phyloP scores from a whole-genome alignment of 345 rosid species.

The Gossypium longicalyx region DNA sequence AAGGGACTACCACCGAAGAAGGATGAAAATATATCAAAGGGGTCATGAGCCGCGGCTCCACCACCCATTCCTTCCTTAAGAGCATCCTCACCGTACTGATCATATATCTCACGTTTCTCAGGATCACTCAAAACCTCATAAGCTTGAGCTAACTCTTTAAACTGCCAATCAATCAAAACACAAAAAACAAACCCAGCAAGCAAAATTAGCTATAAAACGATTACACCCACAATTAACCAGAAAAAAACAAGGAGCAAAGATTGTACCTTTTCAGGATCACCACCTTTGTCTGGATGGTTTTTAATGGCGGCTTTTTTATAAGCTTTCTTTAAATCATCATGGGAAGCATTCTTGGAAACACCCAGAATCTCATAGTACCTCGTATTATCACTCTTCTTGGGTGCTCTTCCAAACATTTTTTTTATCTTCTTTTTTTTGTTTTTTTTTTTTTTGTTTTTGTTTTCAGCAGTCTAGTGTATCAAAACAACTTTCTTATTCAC shows the following conservation, averaged over 20 bases:
- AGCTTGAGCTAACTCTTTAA: background rate
- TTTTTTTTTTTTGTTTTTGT: too few relatives aligned
- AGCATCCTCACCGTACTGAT: background rate
- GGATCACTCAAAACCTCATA: background rate
- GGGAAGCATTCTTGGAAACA: background rate
- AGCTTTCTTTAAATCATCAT: background rate
- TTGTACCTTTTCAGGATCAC: background rate
- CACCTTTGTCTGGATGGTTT: constrained; percentile 3
- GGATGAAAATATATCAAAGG: background rate
- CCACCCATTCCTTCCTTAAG: constrained; percentile 2
- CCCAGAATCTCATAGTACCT: background rate
- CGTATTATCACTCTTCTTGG: background rate
- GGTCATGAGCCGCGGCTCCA: background rate
- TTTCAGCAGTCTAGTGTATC: background rate
- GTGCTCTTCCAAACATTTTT: background rate
- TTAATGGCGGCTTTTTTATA: background rate
- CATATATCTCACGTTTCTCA: constrained; percentile 1
- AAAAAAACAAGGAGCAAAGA: background rate
- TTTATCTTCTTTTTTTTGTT: too few relatives aligned
- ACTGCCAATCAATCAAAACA: background rate
- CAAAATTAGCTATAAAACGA: background rate
- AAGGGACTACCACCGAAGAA: background rate
- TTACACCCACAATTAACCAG: background rate
- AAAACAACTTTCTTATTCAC: background rate
- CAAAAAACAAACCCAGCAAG: background rate